These are phyloP conservation scores for Sinapis alba DNA, from an alignment of 441 rosid genomes.

Conservation along the genomic window DNA sequence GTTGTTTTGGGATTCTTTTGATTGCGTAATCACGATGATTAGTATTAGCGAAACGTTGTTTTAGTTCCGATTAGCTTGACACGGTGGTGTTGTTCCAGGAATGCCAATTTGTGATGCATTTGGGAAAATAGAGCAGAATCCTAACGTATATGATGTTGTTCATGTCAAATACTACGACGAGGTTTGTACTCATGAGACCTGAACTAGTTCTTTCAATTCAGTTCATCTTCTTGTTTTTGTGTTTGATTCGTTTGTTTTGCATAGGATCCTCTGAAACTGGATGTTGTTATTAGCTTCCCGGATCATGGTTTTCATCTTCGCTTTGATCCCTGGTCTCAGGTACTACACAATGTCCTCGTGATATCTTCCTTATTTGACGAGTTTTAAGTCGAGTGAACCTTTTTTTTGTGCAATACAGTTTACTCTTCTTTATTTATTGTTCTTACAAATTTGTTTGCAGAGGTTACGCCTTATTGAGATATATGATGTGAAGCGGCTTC, in stretches of 20 bases:
- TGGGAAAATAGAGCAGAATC: constrained; percentile 89
- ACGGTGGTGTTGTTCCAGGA: constrained; percentile 50
- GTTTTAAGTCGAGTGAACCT: too few relatives aligned
- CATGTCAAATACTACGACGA: constrained; percentile 91
- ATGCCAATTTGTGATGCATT: constrained; percentile 97
- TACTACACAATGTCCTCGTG: constrained; percentile 24
- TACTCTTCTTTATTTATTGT: neutral
- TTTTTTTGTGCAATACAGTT: too few relatives aligned
- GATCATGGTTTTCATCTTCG: constrained; percentile 98
- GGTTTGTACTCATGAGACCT: constrained; percentile 64
- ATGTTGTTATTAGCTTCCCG: constrained; percentile 89
- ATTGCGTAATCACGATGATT: constrained; percentile 17
- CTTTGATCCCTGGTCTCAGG: constrained; percentile 99
- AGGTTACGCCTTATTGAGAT: constrained; percentile 87
- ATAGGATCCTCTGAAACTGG: constrained; percentile 89
- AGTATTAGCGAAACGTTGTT: neutral
- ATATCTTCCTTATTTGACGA: too few relatives aligned
- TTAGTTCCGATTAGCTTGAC: neutral
- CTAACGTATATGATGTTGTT: constrained; percentile 91
- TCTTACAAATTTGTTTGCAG: constrained; percentile 46
- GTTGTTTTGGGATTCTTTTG: neutral
- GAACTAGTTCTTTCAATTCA: too few relatives aligned
- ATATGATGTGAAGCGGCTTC: constrained; percentile 88
- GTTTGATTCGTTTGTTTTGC: neutral
- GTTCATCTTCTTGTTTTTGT: neutral